Percentiles rank a stretch among this genome's conserved stretches.
Evolutionary conservation across 345 rosid species (phyloP).

Genomic region (Brassica carinata): DNA sequence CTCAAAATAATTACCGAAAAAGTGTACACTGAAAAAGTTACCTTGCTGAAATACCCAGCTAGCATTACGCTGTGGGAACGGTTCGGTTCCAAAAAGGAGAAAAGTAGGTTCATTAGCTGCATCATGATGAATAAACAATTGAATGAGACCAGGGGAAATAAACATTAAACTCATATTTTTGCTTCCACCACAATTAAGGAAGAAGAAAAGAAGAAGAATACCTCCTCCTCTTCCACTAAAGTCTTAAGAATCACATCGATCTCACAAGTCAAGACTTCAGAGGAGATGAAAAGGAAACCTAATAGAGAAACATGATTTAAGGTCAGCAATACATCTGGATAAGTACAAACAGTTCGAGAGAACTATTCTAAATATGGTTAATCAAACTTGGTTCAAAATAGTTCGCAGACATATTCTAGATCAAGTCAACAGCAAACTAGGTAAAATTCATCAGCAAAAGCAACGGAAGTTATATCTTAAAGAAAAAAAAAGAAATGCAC

Average conservation of each 20-base stretch:
- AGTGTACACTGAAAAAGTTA: constrained; percentile 18
- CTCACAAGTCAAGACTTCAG: constrained; percentile 95
- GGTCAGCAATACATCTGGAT: background rate
- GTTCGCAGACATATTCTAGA: background rate
- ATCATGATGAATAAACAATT: constrained; percentile 27
- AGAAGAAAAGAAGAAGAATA: constrained; percentile 34
- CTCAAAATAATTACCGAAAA: background rate
- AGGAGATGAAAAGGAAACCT: constrained; percentile 97
- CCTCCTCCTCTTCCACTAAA: constrained; percentile 97
- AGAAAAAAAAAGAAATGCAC: constrained; percentile 25
- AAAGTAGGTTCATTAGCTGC: constrained; percentile 92
- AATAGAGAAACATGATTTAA: constrained; percentile 8
- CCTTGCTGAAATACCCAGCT: constrained; percentile 99
- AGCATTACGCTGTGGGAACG: constrained; percentile 82
- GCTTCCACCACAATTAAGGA: background rate
- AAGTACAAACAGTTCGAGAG: background rate
- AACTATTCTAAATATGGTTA: background rate
- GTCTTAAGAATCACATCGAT: constrained; percentile 93
- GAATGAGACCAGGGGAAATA: constrained; percentile 24
- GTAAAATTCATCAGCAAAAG: constrained; percentile 9
- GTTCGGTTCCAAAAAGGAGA: constrained; percentile 90
- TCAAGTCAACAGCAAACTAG: background rate
- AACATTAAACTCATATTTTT: background rate
- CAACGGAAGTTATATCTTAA: background rate
- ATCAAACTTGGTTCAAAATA: background rate